Percentiles rank a stretch among this genome's conserved stretches.
These are phyloP conservation scores for Fusarium incarnatum DNA, from an alignment of 2,329 filamentous ascomycete genomes.

Conservation along the genomic window DNA sequence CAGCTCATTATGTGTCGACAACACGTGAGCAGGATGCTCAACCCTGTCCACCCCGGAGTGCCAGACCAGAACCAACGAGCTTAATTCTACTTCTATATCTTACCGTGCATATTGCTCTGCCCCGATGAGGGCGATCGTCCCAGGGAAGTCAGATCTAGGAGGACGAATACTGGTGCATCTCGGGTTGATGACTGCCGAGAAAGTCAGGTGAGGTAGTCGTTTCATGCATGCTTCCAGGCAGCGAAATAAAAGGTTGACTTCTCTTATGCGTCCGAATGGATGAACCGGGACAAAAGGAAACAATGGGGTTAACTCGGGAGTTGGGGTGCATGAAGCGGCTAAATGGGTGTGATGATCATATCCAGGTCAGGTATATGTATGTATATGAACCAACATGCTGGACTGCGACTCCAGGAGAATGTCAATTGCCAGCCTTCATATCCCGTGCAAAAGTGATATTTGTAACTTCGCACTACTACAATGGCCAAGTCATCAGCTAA, in stretches of 20 bases:
- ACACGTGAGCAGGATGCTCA: neutral
- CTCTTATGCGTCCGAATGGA: neutral
- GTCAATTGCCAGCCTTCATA: no score
- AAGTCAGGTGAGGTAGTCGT: neutral
- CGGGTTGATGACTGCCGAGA: neutral
- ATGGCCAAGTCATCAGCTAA: slow-evolving; percentile 1
- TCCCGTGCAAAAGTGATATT: accelerated
- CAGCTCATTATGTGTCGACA: neutral
- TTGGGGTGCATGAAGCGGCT: neutral
- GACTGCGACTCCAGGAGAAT: neutral
- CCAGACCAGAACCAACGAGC: no score
- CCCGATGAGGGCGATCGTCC: neutral
- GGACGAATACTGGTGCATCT: neutral
- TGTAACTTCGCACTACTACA: no score
- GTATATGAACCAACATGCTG: neutral
- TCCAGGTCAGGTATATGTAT: neutral
- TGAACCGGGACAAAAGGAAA: neutral
- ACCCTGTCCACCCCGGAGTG: neutral
- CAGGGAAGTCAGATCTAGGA: neutral
- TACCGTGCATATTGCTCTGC: no score
- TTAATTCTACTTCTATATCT: neutral
- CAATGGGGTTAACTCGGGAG: slow-evolving; percentile 8
- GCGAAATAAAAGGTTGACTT: neutral
- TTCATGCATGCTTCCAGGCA: slow-evolving; percentile 7
- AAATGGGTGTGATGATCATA: slow-evolving; percentile 11